Conservation (phyloP, 176 grass and related monocot species). For the sorghum (Sorghum bicolor) region Sorghum_bicolor_NCBIv3 NC_012871.2:70115001-70115500, state of each 20-base stretch:
- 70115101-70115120: not conserved
- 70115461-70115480: not conserved
- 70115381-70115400: not conserved
- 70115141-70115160: not conserved
- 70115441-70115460: not conserved
- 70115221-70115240: not conserved
- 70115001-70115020: not conserved
- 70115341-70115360: not conserved
- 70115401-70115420: not conserved
- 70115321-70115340: not conserved
- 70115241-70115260: not conserved
- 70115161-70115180: not conserved
- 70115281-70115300: not conserved
- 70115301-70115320: not conserved
- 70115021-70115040: not conserved
- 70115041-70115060: not conserved
- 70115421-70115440: not conserved
- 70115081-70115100: not conserved
- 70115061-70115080: not conserved
- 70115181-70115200: not conserved
- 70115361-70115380: not conserved
- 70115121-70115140: not conserved
- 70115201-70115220: not conserved
- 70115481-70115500: not conserved
- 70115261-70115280: not conserved